Evolutionary conservation across 495 filamentous ascomycete species (phyloP).

Genomic region (Daldinia loculata): DNA sequence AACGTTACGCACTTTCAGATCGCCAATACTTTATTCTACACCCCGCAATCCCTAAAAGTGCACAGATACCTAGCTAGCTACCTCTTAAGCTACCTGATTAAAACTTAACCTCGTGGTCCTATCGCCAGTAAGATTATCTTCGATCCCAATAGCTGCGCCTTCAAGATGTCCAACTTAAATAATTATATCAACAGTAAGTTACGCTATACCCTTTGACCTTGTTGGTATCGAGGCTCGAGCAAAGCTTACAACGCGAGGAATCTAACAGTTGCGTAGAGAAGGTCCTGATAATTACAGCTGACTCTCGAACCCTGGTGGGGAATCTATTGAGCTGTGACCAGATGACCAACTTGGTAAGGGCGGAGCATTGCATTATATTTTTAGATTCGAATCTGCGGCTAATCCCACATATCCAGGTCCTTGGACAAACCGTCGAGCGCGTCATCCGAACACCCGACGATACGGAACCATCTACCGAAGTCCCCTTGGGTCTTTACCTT

Average conservation of each 20-base stretch:
- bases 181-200: constrained; percentile 50
- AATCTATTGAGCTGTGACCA: constrained; percentile 88
- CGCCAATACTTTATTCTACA: neutral
- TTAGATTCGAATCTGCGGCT: constrained; percentile 2
- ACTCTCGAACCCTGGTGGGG: constrained; percentile 88
- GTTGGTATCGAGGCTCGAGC: neutral
- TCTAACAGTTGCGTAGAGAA: constrained; percentile 70
- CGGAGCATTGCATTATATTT: constrained; percentile 7
- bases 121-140: neutral
- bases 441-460: constrained; percentile 87
- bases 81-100: neutral
- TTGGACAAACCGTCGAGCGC: constrained; percentile 84
- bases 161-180: constrained; percentile 45
- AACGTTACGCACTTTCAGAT: neutral
- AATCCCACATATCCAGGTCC: constrained; percentile 58
- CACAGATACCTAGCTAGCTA: neutral
- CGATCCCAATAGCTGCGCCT: neutral
- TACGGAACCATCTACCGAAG: constrained; percentile 78
- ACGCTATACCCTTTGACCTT: neutral
- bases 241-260: constrained; percentile 22
- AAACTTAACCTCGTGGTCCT: neutral
- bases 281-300: constrained; percentile 88
- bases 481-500: constrained; percentile 87
- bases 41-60: neutral
- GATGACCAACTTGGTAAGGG: constrained; percentile 80